phyloP scores from a whole-genome alignment of 495 filamentous ascomycete genomes.

The Pyrenula aspistea region DNA sequence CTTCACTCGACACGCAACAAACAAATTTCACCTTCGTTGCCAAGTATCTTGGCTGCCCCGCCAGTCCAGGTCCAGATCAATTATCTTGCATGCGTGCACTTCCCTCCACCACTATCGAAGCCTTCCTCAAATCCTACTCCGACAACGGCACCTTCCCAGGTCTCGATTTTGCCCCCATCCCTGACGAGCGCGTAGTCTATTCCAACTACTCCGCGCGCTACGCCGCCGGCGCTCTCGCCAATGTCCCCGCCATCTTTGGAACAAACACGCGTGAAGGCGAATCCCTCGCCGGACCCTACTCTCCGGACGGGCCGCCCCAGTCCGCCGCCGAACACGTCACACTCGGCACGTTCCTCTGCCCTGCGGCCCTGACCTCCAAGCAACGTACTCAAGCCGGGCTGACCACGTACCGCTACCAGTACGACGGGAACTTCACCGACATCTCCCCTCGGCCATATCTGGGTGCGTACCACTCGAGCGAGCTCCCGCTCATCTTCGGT shows the following conservation, averaged over 20 bases:
- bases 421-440: conserved; percentile 34
- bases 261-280: no score
- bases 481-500: conserved; percentile 31
- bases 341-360: background rate
- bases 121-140: conserved; percentile 18
- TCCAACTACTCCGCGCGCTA: conserved; percentile 26
- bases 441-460: conserved; percentile 23
- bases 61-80: conserved; percentile 21
- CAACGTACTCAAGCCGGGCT: conserved; percentile 10
- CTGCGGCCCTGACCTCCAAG: conserved; percentile 9
- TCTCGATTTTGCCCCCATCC: conserved; percentile 7
- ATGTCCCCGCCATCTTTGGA: conserved; percentile 23
- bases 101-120: conserved; percentile 21
- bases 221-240: conserved; percentile 7
- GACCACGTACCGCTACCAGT: conserved; percentile 28
- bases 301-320: conserved; percentile 1
- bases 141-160: no score
- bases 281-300: conserved; percentile 1
- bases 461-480: conserved; percentile 29
- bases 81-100: conserved; percentile 35
- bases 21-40: conserved; percentile 32
- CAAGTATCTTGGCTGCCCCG: conserved; percentile 28
- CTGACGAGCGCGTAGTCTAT: conserved; percentile 14
- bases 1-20: conserved; percentile 3
- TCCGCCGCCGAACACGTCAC: background rate